phyloP scores from a whole-genome alignment of 108 stramenopile species.

The Licmophora abbreviata region DNA sequence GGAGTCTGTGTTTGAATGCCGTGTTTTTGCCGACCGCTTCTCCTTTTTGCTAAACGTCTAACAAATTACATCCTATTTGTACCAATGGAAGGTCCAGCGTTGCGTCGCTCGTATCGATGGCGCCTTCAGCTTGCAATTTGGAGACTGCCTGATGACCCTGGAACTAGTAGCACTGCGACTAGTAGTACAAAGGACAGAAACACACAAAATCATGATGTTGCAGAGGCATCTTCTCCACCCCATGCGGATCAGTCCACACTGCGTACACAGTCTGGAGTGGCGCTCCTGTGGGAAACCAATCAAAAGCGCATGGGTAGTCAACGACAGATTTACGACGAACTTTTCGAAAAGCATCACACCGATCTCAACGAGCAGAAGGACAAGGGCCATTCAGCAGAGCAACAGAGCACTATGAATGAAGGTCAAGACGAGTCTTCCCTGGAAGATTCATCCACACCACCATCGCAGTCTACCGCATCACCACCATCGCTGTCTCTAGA shows the following conservation, averaged over 20 bases:
- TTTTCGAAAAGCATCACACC: slow-evolving; percentile 15
- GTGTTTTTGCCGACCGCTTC: too few relatives aligned
- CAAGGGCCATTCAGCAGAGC: slow-evolving; percentile 5
- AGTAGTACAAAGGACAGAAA: too few relatives aligned
- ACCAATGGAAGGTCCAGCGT: too few relatives aligned
- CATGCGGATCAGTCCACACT: too few relatives aligned
- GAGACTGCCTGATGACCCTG: background rate
- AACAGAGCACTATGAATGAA: background rate
- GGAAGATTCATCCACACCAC: background rate
- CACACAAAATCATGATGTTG: too few relatives aligned
- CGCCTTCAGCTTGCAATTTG: slow-evolving; percentile 23
- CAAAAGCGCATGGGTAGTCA: slow-evolving; percentile 8
- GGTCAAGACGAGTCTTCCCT: background rate
- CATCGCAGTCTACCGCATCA: background rate
- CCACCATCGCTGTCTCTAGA: slow-evolving; percentile 10
- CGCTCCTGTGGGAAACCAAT: too few relatives aligned
- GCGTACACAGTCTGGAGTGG: too few relatives aligned
- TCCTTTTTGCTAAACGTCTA: too few relatives aligned
- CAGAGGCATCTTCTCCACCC: too few relatives aligned
- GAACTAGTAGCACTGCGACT: too few relatives aligned
- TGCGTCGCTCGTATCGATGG: slow-evolving; percentile 34
- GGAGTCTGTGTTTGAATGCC: too few relatives aligned
- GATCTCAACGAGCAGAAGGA: slow-evolving; percentile 14
- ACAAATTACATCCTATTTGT: too few relatives aligned
- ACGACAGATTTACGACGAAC: slow-evolving; percentile 11